Evolutionary conservation across 2,329 filamentous ascomycete genomes (phyloP).

Genomic region (Aureobasidium sp.): DNA sequence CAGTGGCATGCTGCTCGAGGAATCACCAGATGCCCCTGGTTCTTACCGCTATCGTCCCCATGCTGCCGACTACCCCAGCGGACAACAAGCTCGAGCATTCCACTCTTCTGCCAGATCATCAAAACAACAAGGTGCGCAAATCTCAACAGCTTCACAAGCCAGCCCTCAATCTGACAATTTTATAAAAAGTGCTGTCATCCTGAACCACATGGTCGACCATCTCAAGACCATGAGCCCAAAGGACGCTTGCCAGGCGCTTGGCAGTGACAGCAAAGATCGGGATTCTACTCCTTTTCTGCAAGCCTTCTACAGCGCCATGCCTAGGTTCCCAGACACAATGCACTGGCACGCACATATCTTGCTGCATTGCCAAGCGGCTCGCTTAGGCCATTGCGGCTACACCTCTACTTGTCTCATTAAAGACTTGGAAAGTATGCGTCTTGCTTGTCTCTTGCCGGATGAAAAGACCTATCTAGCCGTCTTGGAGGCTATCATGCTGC

Average conservation of each 20-base stretch:
- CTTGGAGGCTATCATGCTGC: slow-evolving; percentile 32
- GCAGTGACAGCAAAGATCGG: slow-evolving; percentile 29
- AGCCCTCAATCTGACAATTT: background rate
- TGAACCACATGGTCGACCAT: slow-evolving; percentile 17
- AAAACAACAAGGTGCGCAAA: slow-evolving; percentile 15
- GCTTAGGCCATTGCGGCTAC: slow-evolving; percentile 34
- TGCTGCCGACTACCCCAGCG: background rate
- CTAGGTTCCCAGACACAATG: slow-evolving; percentile 25
- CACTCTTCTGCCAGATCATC: slow-evolving; percentile 1
- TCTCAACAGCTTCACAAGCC: background rate
- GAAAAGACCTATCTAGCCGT: slow-evolving; percentile 30
- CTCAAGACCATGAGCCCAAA: slow-evolving; percentile 29
- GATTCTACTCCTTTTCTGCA: slow-evolving; percentile 38
- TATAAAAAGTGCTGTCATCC: background rate
- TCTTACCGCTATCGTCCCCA: slow-evolving; percentile 5
- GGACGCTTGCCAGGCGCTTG: slow-evolving; percentile 29
- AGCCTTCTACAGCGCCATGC: slow-evolving; percentile 32
- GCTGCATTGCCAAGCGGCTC: slow-evolving; percentile 33
- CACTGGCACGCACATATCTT: slow-evolving; percentile 30
- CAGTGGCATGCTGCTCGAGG: slow-evolving; percentile 11
- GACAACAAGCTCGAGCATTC: slow-evolving; percentile 10
- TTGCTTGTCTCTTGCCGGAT: slow-evolving; percentile 31
- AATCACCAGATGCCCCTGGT: background rate
- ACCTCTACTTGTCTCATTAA: slow-evolving; percentile 28
- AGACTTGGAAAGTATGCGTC: slow-evolving; percentile 31